A percentile compares a stretch with the other conserved stretches of the same genome.
Conservation (phyloP, 129 eudicot genomes). For the Helianthus tuberosus region DNA sequence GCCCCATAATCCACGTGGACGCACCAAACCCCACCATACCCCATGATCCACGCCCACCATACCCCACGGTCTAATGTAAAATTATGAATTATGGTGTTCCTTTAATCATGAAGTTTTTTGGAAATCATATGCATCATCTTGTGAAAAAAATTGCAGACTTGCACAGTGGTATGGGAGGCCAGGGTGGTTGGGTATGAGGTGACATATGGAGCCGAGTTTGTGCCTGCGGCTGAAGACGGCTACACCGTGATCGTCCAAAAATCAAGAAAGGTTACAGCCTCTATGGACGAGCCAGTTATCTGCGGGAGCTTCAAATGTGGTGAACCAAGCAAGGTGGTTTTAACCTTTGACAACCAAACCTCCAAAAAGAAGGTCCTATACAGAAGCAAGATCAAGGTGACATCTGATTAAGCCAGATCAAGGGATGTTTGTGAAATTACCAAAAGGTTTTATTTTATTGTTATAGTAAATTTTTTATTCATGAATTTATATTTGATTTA, state of each 20-base stretch:
- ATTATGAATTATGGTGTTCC: background rate
- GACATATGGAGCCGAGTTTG: constrained; percentile 77
- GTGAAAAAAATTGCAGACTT: constrained; percentile 43
- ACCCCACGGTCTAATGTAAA: too few species aligned
- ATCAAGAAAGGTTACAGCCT: constrained; percentile 57
- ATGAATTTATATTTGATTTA: constrained; percentile 38
- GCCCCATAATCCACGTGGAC: too few species aligned
- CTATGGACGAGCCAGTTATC: constrained; percentile 60
- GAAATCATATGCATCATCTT: background rate
- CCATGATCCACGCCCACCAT: too few species aligned
- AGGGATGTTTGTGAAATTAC: constrained; percentile 30
- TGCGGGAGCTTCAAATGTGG: constrained; percentile 62
- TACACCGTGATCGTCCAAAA: constrained; percentile 74
- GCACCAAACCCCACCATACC: too few species aligned
- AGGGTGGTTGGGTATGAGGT: constrained; percentile 77
- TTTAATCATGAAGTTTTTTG: background rate
- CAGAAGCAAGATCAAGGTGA: constrained; percentile 80
- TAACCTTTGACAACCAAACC: constrained; percentile 84
- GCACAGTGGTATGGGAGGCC: constrained; percentile 75
- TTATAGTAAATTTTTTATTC: constrained; percentile 42
- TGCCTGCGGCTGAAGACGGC: constrained; percentile 66
- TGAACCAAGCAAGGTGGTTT: constrained; percentile 79
- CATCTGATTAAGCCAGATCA: constrained; percentile 4
- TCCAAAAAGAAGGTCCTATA: constrained; percentile 83
- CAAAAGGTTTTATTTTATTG: constrained; percentile 27